Conservation (phyloP, 2,329 filamentous ascomycete genomes). For the Tolypocladium tundrense region DNA sequence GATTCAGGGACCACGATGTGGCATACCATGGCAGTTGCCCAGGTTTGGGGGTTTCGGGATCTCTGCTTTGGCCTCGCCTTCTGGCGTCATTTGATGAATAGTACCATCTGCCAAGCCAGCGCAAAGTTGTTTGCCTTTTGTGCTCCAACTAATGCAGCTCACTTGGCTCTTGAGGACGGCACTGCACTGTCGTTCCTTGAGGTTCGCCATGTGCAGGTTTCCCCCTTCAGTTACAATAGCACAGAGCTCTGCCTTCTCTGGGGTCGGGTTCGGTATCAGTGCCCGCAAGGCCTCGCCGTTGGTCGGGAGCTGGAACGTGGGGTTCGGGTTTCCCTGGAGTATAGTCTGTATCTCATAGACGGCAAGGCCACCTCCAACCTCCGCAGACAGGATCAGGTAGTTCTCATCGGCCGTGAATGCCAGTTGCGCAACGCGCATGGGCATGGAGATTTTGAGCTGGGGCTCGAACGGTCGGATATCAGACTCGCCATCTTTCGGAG, state of each 20-base stretch:
- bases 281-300: constrained; percentile 64
- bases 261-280: constrained; percentile 70
- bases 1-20: constrained; percentile 4
- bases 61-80: constrained; percentile 64
- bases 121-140: constrained; percentile 83
- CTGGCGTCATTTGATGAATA: constrained; percentile 72
- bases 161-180: constrained; percentile 60
- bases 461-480: constrained; percentile 64
- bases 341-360: constrained; percentile 70
- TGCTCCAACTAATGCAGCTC: constrained; percentile 83
- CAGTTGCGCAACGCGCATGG: constrained; percentile 73
- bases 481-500: constrained; percentile 46
- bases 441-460: constrained; percentile 61
- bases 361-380: constrained; percentile 69
- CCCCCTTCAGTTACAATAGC: constrained; percentile 74
- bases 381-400: constrained; percentile 72
- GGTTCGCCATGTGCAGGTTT: constrained; percentile 72
- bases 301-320: constrained; percentile 67
- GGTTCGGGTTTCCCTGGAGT: constrained; percentile 52
- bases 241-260: constrained; percentile 62
- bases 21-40: constrained; percentile 55
- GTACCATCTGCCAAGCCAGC: constrained; percentile 76
- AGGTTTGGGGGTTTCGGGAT: constrained; percentile 69
- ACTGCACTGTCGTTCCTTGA: constrained; percentile 59
- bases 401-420: constrained; percentile 85